Evolutionary conservation across 179 eudicot genomes (phyloP), one percentile per base, ranked within the genome.

Genomic region (Camellia oleifera): DNA sequence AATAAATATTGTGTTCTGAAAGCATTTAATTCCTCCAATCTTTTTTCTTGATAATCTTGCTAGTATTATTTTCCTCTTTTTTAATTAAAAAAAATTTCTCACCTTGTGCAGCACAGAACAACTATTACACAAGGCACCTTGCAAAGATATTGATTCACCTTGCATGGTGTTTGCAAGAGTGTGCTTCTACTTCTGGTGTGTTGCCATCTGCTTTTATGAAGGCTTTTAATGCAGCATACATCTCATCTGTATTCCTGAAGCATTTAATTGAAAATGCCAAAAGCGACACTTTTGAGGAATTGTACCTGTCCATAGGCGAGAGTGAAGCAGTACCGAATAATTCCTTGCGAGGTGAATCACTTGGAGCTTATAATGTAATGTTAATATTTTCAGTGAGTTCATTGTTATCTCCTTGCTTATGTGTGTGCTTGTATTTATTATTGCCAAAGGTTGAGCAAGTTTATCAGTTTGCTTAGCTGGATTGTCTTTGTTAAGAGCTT

Each of bases 141-240:
- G 90, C 92, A 52, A 95, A 95, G 88, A 87, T 92, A 74, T 88
- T 95, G 85, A 84, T 95, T 82, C 97, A 95, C 88, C 84, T 95
- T 65, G 87, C 91, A 48, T 90, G 87, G 83, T 94, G 92, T 85
- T 95, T 95, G 91, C 91, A 94, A 90, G 97, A 94, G 81, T 89
- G 90, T 81, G 70, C 82, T 83, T 88, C 92, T 82, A 58, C 83
- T 81, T 81, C 93, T 82, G 90, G 62, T 81, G 88, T 72, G 80
- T 77, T 85, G 69, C 85, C 94, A 57, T 72, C 86, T 75, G 82
- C 91, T 78, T 79, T 71, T 82, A 65, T 83, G 85, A 95, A 91
- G 89, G 97, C 98, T 83, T 75, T 92, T 74, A 91, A 95, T 87
- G 97, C 96, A 69, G 72, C 88, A 11, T 88, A 91, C 83, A 56